Conservation (phyloP, 495 filamentous ascomycete genomes). For the Physcia stellaris region DNA sequence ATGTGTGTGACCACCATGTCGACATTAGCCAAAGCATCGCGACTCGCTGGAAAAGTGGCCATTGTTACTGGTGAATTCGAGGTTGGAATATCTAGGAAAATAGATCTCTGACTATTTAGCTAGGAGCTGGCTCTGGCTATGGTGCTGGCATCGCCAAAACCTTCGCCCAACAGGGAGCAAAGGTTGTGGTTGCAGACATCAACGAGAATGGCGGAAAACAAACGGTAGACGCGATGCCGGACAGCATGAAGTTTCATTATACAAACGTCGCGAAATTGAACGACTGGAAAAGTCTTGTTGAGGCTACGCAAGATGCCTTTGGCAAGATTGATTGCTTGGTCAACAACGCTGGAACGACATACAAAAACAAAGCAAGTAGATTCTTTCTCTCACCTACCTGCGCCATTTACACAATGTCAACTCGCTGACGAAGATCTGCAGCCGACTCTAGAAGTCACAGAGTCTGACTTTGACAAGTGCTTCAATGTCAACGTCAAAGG, state of each 20-base stretch:
- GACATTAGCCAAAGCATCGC: too few relatives aligned
- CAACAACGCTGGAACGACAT: slow-evolving; percentile 61
- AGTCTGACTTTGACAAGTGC: slow-evolving; percentile 51
- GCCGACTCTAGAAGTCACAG: slow-evolving; percentile 48
- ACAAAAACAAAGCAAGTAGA: slow-evolving; percentile 47
- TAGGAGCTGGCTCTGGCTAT: slow-evolving; percentile 45
- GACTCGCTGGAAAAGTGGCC: too few relatives aligned
- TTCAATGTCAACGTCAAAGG: slow-evolving; percentile 55
- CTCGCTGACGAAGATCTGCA: slow-evolving; percentile 10
- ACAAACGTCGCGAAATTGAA: slow-evolving; percentile 35
- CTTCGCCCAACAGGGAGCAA: slow-evolving; percentile 44
- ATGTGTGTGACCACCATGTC: too few relatives aligned
- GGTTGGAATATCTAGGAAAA: background rate
- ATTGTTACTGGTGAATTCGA: slow-evolving; percentile 23
- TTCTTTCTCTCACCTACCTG: too few relatives aligned
- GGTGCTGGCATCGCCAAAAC: slow-evolving; percentile 42
- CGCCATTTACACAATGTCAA: background rate
- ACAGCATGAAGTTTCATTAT: slow-evolving; percentile 29
- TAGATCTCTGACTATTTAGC: slow-evolving; percentile 3
- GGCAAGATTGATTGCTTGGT: slow-evolving; percentile 44
- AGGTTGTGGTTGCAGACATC: slow-evolving; percentile 46
- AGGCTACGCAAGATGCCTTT: slow-evolving; percentile 31
- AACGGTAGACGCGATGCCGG: slow-evolving; percentile 27
- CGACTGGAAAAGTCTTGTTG: slow-evolving; percentile 36
- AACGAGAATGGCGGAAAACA: slow-evolving; percentile 36